Percentiles rank a stretch among this genome's conserved stretches.
Evolutionary conservation across 1,284 basidiomycete species (phyloP).

Genomic region (Bondarzewia mesenterica): DNA sequence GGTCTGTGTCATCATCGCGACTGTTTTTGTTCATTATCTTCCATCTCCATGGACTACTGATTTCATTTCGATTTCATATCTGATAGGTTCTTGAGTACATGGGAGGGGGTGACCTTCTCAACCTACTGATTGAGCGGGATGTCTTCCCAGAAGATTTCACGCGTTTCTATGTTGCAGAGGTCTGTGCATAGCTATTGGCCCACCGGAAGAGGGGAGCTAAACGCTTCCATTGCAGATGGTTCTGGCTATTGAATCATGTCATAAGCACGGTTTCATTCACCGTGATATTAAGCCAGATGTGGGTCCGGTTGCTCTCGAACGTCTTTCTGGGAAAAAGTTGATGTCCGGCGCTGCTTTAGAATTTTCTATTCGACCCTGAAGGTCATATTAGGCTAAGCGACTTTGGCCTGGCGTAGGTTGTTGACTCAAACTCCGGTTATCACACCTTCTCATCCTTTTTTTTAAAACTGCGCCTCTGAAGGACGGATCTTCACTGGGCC

Average conservation of each 20-base stretch:
- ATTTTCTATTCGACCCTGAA: constrained; percentile 89
- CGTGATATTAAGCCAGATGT: constrained; percentile 95
- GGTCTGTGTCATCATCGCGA: constrained; percentile 37
- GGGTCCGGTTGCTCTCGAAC: constrained; percentile 23
- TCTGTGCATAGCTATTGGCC: constrained; percentile 23
- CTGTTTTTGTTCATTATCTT: constrained; percentile 6
- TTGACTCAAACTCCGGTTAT: constrained; percentile 9
- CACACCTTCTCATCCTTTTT: constrained; percentile 9
- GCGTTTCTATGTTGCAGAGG: constrained; percentile 92
- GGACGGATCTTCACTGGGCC: constrained; percentile 83
- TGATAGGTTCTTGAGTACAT: constrained; percentile 84
- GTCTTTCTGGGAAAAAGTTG: constrained; percentile 6
- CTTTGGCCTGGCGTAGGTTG: constrained; percentile 86
- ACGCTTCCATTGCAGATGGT: constrained; percentile 62
- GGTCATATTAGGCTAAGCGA: constrained; percentile 95
- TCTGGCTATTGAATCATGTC: constrained; percentile 90
- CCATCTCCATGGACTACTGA: constrained; percentile 8
- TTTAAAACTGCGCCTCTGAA: constrained; percentile 20
- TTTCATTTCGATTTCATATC: constrained; percentile 42
- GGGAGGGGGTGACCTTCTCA: constrained; percentile 93
- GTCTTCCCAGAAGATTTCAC: constrained; percentile 93
- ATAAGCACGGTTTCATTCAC: constrained; percentile 93
- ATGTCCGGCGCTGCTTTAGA: constrained; percentile 39
- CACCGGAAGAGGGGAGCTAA: not conserved
- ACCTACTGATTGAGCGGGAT: constrained; percentile 90